These are phyloP conservation scores for Thelonectria discophora DNA, from an alignment of 2,329 filamentous ascomycete genomes.

Conservation along the genomic window DNA sequence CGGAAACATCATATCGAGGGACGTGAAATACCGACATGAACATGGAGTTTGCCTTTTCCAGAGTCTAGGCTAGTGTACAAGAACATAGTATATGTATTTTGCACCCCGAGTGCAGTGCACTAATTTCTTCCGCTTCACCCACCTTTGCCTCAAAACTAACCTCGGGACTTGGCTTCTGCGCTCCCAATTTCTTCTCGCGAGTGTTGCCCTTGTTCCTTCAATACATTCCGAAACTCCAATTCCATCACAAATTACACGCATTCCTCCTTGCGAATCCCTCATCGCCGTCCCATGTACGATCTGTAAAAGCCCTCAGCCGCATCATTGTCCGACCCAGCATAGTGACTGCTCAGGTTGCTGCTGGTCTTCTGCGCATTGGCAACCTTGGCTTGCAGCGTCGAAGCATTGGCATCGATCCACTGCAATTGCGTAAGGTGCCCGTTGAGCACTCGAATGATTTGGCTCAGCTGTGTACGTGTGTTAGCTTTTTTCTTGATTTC, in stretches of 20 bases:
- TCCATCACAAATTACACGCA: slow-evolving; percentile 29
- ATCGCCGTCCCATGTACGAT: slow-evolving; percentile 82
- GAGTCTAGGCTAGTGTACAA: slow-evolving; percentile 52
- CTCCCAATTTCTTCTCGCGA: slow-evolving; percentile 28
- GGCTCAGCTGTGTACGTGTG: slow-evolving; percentile 72
- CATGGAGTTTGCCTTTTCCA: slow-evolving; percentile 38
- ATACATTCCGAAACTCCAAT: slow-evolving; percentile 38
- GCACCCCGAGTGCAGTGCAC: slow-evolving; percentile 32
- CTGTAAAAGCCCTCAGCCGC: slow-evolving; percentile 90
- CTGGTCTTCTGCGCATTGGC: slow-evolving; percentile 81
- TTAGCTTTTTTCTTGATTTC: slow-evolving; percentile 37
- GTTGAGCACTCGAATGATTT: slow-evolving; percentile 96
- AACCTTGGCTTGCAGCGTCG: slow-evolving; percentile 84
- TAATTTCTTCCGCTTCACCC: slow-evolving; percentile 28
- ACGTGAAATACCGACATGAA: slow-evolving; percentile 15
- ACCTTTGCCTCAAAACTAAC: slow-evolving; percentile 13
- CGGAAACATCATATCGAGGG: slow-evolving; percentile 17
- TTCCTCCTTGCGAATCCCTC: slow-evolving; percentile 36
- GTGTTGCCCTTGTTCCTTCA: slow-evolving; percentile 25
- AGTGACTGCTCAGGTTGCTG: slow-evolving; percentile 66
- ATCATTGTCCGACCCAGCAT: slow-evolving; percentile 70
- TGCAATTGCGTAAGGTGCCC: slow-evolving; percentile 91
- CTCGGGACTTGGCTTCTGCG: not conserved
- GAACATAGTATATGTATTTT: slow-evolving; percentile 42
- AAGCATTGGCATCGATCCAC: slow-evolving; percentile 88